Conservation (phyloP, 176 grass and related monocot species). For the Saccharum spontaneum region DNA sequence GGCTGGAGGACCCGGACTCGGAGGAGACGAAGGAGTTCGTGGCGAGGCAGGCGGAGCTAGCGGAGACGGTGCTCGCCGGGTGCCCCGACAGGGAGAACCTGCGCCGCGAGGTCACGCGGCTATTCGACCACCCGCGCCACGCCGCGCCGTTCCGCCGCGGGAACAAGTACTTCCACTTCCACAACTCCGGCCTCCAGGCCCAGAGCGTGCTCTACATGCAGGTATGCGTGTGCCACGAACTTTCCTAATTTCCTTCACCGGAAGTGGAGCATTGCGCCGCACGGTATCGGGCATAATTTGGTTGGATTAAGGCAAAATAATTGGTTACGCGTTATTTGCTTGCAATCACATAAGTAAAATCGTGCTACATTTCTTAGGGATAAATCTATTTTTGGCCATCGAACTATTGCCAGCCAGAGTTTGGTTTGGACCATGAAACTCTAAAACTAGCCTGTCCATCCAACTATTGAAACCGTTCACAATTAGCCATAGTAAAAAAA, state of each 20-base stretch:
- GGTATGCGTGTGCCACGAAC: slow-evolving; percentile 45
- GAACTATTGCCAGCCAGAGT: background rate
- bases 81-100: slow-evolving; percentile 67
- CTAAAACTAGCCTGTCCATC: background rate
- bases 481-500: background rate
- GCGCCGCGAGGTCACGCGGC: slow-evolving; percentile 50
- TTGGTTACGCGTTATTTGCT: background rate
- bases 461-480: background rate
- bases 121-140: slow-evolving; percentile 84
- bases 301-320: background rate
- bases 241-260: background rate
- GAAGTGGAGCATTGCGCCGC: background rate
- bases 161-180: slow-evolving; percentile 81
- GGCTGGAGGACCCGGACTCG: slow-evolving; percentile 95
- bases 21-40: slow-evolving; percentile 91
- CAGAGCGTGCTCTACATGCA: slow-evolving; percentile 94
- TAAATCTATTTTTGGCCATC: background rate
- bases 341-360: background rate
- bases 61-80: slow-evolving; percentile 59
- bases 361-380: background rate
- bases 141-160: slow-evolving; percentile 76
- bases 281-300: background rate
- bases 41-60: slow-evolving; percentile 60
- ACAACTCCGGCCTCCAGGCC: slow-evolving; percentile 90
- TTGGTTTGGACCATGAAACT: background rate